Conservation (phyloP, 352 stramenopile genomes). For the Pythium rishiriense region DNA sequence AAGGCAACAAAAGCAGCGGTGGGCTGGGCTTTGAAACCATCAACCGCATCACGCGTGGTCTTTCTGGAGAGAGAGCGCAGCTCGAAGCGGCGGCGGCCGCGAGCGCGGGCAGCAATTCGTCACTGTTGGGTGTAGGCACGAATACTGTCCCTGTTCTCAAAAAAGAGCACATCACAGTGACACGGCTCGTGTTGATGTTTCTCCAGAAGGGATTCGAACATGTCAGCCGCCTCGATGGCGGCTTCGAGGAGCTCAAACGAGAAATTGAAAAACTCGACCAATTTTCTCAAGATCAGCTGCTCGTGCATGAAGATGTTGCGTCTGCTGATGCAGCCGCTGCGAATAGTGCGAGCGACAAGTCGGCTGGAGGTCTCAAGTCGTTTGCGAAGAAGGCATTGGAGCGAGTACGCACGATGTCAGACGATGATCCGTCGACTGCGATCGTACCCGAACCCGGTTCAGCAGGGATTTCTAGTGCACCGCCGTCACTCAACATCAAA, state of each 20-base stretch:
- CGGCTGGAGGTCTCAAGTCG: slow-evolving; percentile 21
- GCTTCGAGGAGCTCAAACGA: slow-evolving; percentile 79
- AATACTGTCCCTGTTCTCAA: slow-evolving; percentile 27
- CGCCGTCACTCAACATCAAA: slow-evolving; percentile 15
- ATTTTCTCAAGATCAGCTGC: slow-evolving; percentile 71
- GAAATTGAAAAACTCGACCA: slow-evolving; percentile 62
- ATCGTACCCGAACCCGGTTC: slow-evolving; percentile 6
- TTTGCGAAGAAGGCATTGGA: slow-evolving; percentile 31
- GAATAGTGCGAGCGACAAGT: slow-evolving; percentile 5
- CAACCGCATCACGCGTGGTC: slow-evolving; percentile 49
- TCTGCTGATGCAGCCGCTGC: background rate
- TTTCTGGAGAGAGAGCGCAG: slow-evolving; percentile 52
- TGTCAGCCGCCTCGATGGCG: slow-evolving; percentile 79
- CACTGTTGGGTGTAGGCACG: slow-evolving; percentile 14
- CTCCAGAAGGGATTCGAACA: slow-evolving; percentile 86
- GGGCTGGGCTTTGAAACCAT: slow-evolving; percentile 48
- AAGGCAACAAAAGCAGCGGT: slow-evolving; percentile 20
- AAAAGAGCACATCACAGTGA: slow-evolving; percentile 73
- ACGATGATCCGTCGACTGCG: slow-evolving; percentile 25
- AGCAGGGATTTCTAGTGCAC: background rate
- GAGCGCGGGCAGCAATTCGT: slow-evolving; percentile 17
- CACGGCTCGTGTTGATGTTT: slow-evolving; percentile 82
- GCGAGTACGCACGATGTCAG: slow-evolving; percentile 29
- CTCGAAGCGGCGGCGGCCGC: slow-evolving; percentile 19
- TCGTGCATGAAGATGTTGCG: slow-evolving; percentile 40